Evolutionary conservation across 164 flowering plant genomes (phyloP), one percentile per base, ranked within the genome.

Genomic region (Aristolochia californica): DNA sequence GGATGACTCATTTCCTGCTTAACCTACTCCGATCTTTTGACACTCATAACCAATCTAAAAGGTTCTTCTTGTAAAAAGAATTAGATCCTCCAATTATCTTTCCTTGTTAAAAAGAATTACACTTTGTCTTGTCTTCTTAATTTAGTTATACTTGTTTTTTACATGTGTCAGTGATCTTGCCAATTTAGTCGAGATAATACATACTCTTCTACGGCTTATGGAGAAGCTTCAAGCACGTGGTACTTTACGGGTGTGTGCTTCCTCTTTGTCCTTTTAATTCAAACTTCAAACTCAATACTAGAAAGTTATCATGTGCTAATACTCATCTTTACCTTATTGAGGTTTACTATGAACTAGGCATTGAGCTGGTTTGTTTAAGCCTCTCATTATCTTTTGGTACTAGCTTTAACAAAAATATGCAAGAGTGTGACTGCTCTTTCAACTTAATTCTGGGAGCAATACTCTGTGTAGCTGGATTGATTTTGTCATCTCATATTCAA

Each of bases 191-290:
- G 97, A 87, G 78, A 80, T 80, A 66, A 70, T 85, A 12, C 75
- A 82, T 69, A 67, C 78, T 40, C 59, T 88, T 62, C 52, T 94
- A 49, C 72, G 72, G 66, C 85, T 90, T 18, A 76, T 90, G 93
- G 96, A 90, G 71, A 81, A 74, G 26, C 93, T 94, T 76, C 93
- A 86, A 77, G 72, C 79, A 64, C 83, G 78, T 66, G 99, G 96
- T 50, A 68, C 86, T 50, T 68, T 94, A 56, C 79, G 97, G 88
- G 97, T 89, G 83, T 64, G 78, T 47, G 34, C 1, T 34, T 1
- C 48, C n/a, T n/a, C n/a, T 44, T 15, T 44, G 21, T 30, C 28
- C 43, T 28, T 54, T 1, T 14, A 34, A 3, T 27, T 24, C 43
- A 3, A 2, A 15, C 20, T 54, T 13, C 20, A 54, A n/a, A n/a